Evolutionary conservation across 2,329 filamentous ascomycete genomes (phyloP), one percentile per base, ranked within the genome.

Genomic region (Fusarium vanettenii): DNA sequence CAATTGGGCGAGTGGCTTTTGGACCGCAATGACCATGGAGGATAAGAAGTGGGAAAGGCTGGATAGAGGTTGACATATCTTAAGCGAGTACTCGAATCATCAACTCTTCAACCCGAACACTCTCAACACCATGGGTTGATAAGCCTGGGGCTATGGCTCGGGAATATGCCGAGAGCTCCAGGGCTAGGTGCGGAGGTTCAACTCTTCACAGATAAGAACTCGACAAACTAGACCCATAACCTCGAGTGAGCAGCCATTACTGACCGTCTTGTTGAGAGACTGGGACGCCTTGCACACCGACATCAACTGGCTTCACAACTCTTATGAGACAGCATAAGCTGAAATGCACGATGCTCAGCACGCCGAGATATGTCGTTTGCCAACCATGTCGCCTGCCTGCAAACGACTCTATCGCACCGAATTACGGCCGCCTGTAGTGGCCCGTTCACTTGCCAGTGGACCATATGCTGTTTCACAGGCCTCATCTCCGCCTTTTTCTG

Each of bases 401-500:
- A 41, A 43, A 55, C 45, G 41, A 35, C 25, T 43, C 41, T 57
- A 60, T 66, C 69, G 48, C 72, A 64, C 72, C 72, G 72, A 74
- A 45, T 74, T 74, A 73, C 60, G 48, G 69, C 72, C 72, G 72
- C 25, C 27, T 25, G 35, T 41, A 70, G 22, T 55, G 72, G 65
- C 60, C 72, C 72, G 66, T 74, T 67, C 69, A 25, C 63, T 45
- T 25, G 14, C 18, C 50, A 20, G 48, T 52, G 45, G 45, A 65
- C 61, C 72, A 74, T 52, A 41, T 61, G 64, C 52, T 29, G 72
- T 74, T 74, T 74, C 72, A 73, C 60, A 60, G 73, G 13, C 50
- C 33, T 66, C 60, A 67, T 75, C 62, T 69, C 61, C 70, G 68
- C 70, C 70, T 62, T 69, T 52, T 45, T 31, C 48, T 59, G 37